Conservation (phyloP, 495 filamentous ascomycete genomes). For the Aspergillus wentii region DNA sequence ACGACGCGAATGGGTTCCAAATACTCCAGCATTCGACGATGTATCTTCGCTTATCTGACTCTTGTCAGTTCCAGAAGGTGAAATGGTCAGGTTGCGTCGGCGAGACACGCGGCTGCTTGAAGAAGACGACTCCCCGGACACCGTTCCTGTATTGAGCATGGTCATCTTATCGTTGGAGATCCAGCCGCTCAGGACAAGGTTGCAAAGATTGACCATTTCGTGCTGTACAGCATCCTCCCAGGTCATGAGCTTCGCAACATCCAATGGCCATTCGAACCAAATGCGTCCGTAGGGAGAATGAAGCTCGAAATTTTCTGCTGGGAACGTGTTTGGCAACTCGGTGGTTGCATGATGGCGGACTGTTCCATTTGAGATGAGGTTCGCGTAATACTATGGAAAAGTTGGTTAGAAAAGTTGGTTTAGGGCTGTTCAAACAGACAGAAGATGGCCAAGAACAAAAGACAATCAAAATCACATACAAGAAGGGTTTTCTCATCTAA, state of each 20-base stretch:
- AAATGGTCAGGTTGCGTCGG: not conserved
- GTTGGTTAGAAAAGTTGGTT: not conserved
- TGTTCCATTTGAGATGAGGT: constrained; percentile 21
- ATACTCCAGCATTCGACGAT: constrained; percentile 3
- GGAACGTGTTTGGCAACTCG: constrained; percentile 15
- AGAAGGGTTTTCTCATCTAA: constrained; percentile 22
- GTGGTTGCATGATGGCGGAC: constrained; percentile 3
- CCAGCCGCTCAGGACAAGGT: constrained; percentile 18
- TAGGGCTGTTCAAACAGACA: too few species aligned
- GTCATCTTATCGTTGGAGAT: constrained; percentile 4
- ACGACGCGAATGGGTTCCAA: constrained; percentile 10
- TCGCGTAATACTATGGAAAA: constrained; percentile 21
- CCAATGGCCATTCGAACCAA: constrained; percentile 25
- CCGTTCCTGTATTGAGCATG: not conserved
- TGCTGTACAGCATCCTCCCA: constrained; percentile 19
- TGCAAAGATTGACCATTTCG: constrained; percentile 16
- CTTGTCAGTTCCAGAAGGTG: not conserved
- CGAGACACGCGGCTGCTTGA: not conserved
- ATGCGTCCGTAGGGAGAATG: constrained; percentile 23
- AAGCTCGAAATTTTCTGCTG: constrained; percentile 6
- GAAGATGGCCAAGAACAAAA: not conserved
- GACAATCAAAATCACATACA: too few species aligned
- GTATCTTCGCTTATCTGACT: not conserved
- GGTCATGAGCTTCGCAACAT: constrained; percentile 4
- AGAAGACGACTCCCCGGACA: not conserved